Percentiles rank a stretch among this genome's conserved stretches.
phyloP scores from a whole-genome alignment of 192 early-diverging fungal genomes.

The Mortierella claussenii region DNA sequence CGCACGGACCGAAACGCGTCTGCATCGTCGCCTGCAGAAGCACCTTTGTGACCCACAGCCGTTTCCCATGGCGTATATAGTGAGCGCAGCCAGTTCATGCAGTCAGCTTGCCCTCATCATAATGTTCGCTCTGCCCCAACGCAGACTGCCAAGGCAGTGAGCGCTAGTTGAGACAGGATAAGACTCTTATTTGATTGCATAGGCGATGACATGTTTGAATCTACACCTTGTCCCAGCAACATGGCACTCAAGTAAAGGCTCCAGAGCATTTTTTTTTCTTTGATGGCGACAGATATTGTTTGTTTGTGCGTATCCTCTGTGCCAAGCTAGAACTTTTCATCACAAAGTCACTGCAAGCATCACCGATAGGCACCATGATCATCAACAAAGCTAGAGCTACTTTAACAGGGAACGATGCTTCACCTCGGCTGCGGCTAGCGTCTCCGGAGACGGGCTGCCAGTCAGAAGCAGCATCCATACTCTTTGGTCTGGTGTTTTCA shows the following conservation, averaged over 20 bases:
- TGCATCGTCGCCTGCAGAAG: no score
- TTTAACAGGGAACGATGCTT: conserved; percentile 20
- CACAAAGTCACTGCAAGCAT: not conserved
- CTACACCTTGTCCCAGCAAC: no score
- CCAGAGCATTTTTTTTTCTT: conserved; percentile 8
- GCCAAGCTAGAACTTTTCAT: not conserved
- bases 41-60: no score
- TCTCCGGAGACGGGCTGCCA: not conserved
- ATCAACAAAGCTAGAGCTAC: conserved; percentile 18
- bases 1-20: not conserved
- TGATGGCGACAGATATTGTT: not conserved
- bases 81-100: no score
- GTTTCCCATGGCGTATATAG: no score
- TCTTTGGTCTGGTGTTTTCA: not conserved
- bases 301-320: not conserved
- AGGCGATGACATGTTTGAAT: not conserved
- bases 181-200: not conserved
- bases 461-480: not conserved
- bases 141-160: no score
- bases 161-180: no score
- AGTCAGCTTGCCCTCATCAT: no score
- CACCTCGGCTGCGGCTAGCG: conserved; percentile 28
- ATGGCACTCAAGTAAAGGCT: no score
- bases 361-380: not conserved
- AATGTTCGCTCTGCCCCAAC: no score